Evolutionary conservation across 306 rosid genomes (phyloP).

Genomic region (Styphnolobium japonicum): DNA sequence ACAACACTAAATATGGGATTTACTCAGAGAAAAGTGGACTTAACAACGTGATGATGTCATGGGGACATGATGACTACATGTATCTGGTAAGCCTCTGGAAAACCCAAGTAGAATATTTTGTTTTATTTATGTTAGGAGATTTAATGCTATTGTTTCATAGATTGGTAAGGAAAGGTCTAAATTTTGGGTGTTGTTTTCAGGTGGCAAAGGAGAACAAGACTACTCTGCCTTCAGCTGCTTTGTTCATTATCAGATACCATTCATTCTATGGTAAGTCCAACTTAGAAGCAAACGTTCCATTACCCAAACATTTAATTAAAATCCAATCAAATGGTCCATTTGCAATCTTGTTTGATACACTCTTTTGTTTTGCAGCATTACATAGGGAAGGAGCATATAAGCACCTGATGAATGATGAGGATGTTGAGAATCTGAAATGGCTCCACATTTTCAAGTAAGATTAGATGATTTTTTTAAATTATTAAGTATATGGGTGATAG

Average conservation of each 20-base stretch:
- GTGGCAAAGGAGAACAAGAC: conserved; percentile 70
- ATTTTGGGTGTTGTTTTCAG: conserved; percentile 32
- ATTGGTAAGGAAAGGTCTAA: neutral
- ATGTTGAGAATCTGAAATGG: conserved; percentile 74
- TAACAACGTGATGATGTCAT: conserved; percentile 76
- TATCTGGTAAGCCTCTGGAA: conserved; percentile 49
- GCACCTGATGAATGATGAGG: conserved; percentile 77
- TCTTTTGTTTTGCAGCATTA: conserved; percentile 50
- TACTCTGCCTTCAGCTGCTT: conserved; percentile 76
- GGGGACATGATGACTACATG: conserved; percentile 97
- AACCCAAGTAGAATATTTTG: neutral
- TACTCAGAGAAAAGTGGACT: conserved; percentile 75
- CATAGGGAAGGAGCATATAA: conserved; percentile 64
- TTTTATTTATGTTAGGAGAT: neutral
- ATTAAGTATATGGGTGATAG: neutral
- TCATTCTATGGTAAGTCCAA: conserved; percentile 65
- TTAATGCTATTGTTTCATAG: neutral
- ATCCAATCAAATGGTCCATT: neutral
- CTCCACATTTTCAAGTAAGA: conserved; percentile 69
- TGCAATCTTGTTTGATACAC: neutral
- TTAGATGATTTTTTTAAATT: neutral
- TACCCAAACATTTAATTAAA: neutral
- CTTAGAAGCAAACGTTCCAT: neutral
- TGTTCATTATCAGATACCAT: conserved; percentile 83
- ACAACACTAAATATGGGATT: conserved; percentile 64